A percentile compares a stretch with the other conserved stretches of the same genome.
phyloP scores from a whole-genome alignment of 2,329 filamentous ascomycete species.

The Colletotrichum liriopes region DNA sequence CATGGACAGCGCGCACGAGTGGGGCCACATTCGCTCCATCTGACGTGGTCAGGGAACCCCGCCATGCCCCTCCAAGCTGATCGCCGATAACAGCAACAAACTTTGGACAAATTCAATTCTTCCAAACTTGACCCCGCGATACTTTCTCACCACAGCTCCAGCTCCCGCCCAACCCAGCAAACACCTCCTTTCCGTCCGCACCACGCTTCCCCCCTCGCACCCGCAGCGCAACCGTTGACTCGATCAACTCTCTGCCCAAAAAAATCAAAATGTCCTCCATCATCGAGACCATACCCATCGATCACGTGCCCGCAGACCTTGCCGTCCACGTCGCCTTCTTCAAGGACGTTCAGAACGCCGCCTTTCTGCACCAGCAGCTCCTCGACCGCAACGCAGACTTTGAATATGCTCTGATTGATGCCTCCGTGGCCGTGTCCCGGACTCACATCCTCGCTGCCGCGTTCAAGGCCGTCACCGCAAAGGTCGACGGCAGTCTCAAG shows the following conservation, averaged over 20 bases:
- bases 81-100: constrained; percentile 2
- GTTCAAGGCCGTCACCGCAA: constrained; percentile 82
- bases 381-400: constrained; percentile 87
- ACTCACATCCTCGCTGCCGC: constrained; percentile 82
- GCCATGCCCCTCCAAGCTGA: constrained; percentile 20
- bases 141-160: background rate
- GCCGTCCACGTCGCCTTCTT: constrained; percentile 84
- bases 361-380: constrained; percentile 85
- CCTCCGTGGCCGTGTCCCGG: constrained; percentile 80
- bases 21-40: background rate
- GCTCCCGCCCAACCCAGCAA: background rate
- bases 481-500: constrained; percentile 74
- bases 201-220: background rate
- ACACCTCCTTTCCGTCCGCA: background rate
- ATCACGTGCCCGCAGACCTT: constrained; percentile 80
- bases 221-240: background rate
- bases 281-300: constrained; percentile 78
- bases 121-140: constrained; percentile 14
- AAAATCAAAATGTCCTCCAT: constrained; percentile 41
- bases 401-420: constrained; percentile 95
- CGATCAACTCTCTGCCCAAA: background rate
- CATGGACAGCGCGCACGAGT: background rate
- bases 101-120: constrained; percentile 9
- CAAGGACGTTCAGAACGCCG: constrained; percentile 81
- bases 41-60: constrained; percentile 24